These are phyloP conservation scores for Pseudocercospora fijiensis DNA, from an alignment of 2,329 filamentous ascomycete genomes.

Conservation along the genomic window DNA sequence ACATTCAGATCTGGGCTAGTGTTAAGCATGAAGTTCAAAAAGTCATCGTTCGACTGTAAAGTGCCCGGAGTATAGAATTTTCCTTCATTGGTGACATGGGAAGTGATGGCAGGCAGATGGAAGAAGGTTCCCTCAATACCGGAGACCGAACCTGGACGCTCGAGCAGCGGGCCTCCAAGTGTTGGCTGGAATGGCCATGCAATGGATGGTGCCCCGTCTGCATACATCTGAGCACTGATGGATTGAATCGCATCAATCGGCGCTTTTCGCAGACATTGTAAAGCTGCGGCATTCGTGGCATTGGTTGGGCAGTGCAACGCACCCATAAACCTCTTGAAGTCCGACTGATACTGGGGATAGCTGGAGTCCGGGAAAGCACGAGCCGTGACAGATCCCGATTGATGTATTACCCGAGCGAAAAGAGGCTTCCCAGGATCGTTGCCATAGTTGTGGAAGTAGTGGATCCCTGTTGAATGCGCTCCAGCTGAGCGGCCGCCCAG, in stretches of 20 bases:
- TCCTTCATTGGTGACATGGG: slow-evolving; percentile 71
- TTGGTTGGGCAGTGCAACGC: slow-evolving; percentile 16
- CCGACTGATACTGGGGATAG: slow-evolving; percentile 19
- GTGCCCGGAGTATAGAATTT: slow-evolving; percentile 59
- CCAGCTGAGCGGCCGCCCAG: slow-evolving; percentile 53
- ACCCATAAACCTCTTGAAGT: slow-evolving; percentile 19
- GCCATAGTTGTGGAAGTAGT: slow-evolving; percentile 55
- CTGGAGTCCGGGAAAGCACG: slow-evolving; percentile 40
- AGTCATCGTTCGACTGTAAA: slow-evolving; percentile 51
- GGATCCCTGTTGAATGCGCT: slow-evolving; percentile 66
- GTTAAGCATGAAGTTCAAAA: slow-evolving; percentile 59
- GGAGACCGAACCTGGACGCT: slow-evolving; percentile 48
- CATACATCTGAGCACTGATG: slow-evolving; percentile 20
- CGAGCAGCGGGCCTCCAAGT: slow-evolving; percentile 10
- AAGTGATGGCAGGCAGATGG: slow-evolving; percentile 63
- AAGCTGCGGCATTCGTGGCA: slow-evolving; percentile 14
- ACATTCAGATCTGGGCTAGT: slow-evolving; percentile 60
- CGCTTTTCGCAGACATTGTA: slow-evolving; percentile 16
- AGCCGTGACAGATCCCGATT: slow-evolving; percentile 49
- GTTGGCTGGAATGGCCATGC: slow-evolving; percentile 22
- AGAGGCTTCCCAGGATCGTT: slow-evolving; percentile 31
- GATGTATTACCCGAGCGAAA: slow-evolving; percentile 49
- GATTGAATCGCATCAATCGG: slow-evolving; percentile 16
- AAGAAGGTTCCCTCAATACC: slow-evolving; percentile 53
- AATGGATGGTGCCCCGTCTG: slow-evolving; percentile 10